phyloP scores from a whole-genome alignment of 2,329 filamentous ascomycete genomes.

The Gaeumannomyces tritici region DNA sequence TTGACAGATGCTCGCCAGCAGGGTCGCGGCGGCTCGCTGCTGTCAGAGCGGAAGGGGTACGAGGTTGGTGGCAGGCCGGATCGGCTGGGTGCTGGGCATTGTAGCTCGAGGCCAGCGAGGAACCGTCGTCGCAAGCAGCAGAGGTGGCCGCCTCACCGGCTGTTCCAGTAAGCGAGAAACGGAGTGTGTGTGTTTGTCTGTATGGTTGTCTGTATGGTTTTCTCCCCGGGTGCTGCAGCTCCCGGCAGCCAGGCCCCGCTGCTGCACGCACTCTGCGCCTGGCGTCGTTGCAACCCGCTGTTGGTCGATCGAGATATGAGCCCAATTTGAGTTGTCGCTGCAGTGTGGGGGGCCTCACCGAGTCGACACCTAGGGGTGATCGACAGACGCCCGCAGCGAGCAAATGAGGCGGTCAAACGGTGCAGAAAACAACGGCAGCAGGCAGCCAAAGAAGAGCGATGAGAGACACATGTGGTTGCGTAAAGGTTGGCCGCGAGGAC shows the following conservation, averaged over 20 bases:
- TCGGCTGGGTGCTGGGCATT: not conserved
- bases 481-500: not conserved
- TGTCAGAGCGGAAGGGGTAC: not conserved
- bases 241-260: no score
- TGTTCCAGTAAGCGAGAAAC: no score
- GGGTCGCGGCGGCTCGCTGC: not conserved
- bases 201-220: not conserved
- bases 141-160: not conserved
- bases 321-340: not conserved
- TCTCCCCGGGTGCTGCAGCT: no score
- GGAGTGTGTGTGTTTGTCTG: not conserved
- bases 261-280: not conserved
- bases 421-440: not conserved
- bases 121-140: not conserved
- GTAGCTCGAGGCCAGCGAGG: not conserved
- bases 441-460: not conserved
- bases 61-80: not conserved
- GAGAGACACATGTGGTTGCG: not conserved
- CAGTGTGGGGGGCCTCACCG: not conserved
- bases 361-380: not conserved
- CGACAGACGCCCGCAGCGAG: no score
- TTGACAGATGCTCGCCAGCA: not conserved
- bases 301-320: not conserved
- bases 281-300: not conserved
- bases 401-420: not conserved